These are phyloP conservation scores for Ceratocystis cubensis DNA, from an alignment of 2,329 filamentous ascomycete genomes.

Conservation along the genomic window DNA sequence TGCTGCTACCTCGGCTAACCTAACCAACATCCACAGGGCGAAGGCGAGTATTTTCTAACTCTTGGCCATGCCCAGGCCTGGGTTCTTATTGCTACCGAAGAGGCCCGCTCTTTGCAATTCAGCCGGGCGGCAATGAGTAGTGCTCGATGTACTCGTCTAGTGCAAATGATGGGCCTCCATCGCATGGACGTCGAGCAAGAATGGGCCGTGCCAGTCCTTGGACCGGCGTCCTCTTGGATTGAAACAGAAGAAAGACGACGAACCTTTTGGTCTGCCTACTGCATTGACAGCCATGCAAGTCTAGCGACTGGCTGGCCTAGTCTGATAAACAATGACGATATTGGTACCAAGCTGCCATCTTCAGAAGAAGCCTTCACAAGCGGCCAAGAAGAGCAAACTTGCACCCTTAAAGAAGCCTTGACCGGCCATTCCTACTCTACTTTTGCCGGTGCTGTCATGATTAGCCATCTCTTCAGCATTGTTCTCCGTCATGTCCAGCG, in stretches of 20 bases:
- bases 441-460: constrained; percentile 59
- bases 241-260: constrained; percentile 65
- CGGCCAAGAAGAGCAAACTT: constrained; percentile 49
- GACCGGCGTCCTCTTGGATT: constrained; percentile 64
- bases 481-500: constrained; percentile 73
- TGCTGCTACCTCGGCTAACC: neutral
- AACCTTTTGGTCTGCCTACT: constrained; percentile 77
- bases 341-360: constrained; percentile 66
- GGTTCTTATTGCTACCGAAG: constrained; percentile 60
- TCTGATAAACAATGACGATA: constrained; percentile 61
- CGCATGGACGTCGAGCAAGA: constrained; percentile 53
- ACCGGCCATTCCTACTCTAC: constrained; percentile 51
- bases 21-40: constrained; percentile 34
- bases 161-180: constrained; percentile 76
- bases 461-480: constrained; percentile 66
- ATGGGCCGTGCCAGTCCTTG: constrained; percentile 60
- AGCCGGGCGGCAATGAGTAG: constrained; percentile 74
- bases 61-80: constrained; percentile 72
- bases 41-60: constrained; percentile 68
- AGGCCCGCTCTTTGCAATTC: constrained; percentile 76
- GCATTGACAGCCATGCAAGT: constrained; percentile 70
- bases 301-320: constrained; percentile 88
- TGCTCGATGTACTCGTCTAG: constrained; percentile 56
- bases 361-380: constrained; percentile 64
- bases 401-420: constrained; percentile 52